These are phyloP conservation scores for Cercophora scortea DNA, from an alignment of 495 filamentous ascomycete species.

Conservation along the genomic window DNA sequence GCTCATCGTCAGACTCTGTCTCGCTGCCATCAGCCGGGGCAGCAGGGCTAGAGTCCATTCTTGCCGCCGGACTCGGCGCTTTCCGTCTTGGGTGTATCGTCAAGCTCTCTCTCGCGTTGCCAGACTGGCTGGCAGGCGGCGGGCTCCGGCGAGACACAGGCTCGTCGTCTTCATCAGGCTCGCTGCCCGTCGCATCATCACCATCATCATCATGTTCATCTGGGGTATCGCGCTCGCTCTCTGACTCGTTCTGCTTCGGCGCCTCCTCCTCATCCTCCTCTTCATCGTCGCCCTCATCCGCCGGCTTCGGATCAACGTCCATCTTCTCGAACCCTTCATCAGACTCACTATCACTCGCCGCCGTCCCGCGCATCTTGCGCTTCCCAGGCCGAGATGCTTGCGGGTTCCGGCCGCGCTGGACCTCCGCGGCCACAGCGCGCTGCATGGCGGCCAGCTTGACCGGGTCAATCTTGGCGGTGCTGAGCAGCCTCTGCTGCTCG, in stretches of 20 bases:
- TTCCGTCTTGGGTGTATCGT: constrained; percentile 9
- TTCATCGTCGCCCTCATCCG: background rate
- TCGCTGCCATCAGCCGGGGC: constrained; percentile 24
- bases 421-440: background rate
- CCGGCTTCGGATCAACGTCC: constrained; percentile 41
- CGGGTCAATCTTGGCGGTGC: constrained; percentile 35
- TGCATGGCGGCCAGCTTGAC: background rate
- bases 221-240: constrained; percentile 26
- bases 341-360: constrained; percentile 33
- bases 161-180: constrained; percentile 34
- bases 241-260: background rate
- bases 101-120: background rate
- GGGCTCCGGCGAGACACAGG: constrained; percentile 9
- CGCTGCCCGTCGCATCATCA: constrained; percentile 34
- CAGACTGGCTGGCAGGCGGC: constrained; percentile 1
- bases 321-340: constrained; percentile 52
- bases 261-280: constrained; percentile 18
- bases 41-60: constrained; percentile 8
- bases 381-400: constrained; percentile 35
- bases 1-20: constrained; percentile 36
- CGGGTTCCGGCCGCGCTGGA: background rate
- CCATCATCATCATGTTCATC: constrained; percentile 15
- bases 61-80: constrained; percentile 12
- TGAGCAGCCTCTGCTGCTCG: constrained; percentile 66
- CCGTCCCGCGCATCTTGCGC: constrained; percentile 36